Conservation (phyloP, 202 grass and related monocot species). For the Elaeis oleifera region DNA sequence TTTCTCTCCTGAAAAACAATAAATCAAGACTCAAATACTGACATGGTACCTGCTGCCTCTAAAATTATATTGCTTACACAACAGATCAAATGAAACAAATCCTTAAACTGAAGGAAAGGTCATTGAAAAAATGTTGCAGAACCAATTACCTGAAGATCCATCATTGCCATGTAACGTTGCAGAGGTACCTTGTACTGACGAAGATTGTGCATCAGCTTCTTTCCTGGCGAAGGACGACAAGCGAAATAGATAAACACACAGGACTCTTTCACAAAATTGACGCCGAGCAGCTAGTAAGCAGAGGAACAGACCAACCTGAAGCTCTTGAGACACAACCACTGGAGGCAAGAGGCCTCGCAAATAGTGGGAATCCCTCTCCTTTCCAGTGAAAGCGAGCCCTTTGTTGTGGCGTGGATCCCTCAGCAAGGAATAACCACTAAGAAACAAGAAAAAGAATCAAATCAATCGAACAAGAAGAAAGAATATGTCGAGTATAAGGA, state of each 20-base stretch:
- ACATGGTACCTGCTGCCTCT: too few relatives aligned
- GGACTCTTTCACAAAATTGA: background rate
- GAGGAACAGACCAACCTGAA: constrained; percentile 44
- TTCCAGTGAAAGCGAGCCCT: constrained; percentile 64
- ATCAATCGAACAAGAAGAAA: constrained; percentile 28
- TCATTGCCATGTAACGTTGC: constrained; percentile 94
- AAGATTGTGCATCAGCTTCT: constrained; percentile 80
- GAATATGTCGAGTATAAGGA: too few relatives aligned
- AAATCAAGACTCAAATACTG: background rate
- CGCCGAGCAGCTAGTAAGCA: constrained; percentile 5
- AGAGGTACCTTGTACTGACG: constrained; percentile 70
- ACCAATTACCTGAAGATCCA: constrained; percentile 79
- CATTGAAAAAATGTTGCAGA: background rate
- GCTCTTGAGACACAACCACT: constrained; percentile 51
- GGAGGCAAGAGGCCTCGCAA: constrained; percentile 94
- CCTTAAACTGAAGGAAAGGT: background rate
- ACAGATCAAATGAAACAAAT: background rate
- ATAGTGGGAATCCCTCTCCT: constrained; percentile 90
- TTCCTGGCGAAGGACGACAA: constrained; percentile 37
- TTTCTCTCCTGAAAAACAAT: constrained; percentile 54
- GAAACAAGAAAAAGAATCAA: constrained; percentile 20
- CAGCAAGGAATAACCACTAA: constrained; percentile 80
- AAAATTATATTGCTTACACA: too few relatives aligned
- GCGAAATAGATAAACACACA: background rate
- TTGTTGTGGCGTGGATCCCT: constrained; percentile 97